phyloP scores from a whole-genome alignment of 106 monocot species.

The Dactylorhiza incarnata region DNA sequence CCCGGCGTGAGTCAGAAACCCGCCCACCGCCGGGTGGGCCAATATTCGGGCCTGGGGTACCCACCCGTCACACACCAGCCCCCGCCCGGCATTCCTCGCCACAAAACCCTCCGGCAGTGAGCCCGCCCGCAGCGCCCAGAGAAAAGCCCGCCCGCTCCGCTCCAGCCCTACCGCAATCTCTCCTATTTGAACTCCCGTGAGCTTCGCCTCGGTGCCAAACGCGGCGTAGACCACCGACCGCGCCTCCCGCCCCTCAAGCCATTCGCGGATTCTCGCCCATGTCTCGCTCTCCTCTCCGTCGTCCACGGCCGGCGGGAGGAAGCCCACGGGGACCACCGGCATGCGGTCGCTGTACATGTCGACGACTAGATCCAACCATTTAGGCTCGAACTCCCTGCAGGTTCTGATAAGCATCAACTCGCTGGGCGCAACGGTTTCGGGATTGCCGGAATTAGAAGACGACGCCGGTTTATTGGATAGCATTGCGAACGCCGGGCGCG shows the following conservation, averaged over 20 bases:
- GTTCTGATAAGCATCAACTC: background rate
- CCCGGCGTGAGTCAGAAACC: constrained; percentile 3
- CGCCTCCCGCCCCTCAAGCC: background rate
- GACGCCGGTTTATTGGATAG: background rate
- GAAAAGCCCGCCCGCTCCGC: background rate
- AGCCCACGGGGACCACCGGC: constrained; percentile 9
- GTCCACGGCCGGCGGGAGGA: background rate
- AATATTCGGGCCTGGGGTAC: constrained; percentile 5
- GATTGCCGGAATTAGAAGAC: background rate
- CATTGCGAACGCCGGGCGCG: background rate
- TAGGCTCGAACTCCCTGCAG: constrained; percentile 8
- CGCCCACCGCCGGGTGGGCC: constrained; percentile 8
- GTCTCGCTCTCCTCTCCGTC: background rate
- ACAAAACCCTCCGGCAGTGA: background rate
- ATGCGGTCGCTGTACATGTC: background rate
- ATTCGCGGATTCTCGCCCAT: background rate
- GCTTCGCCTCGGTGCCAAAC: constrained; percentile 11
- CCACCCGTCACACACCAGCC: constrained; percentile 6
- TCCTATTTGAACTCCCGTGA: background rate
- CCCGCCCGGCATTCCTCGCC: background rate
- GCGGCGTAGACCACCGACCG: constrained; percentile 4
- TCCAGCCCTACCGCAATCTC: constrained; percentile 10
- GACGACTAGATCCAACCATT: constrained; percentile 6
- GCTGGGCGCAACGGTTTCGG: background rate
- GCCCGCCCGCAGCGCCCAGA: constrained; percentile 1